Base-by-base conservation (phyloP, 2,329 filamentous ascomycete species). In the Peltaster fructicola region DNA sequence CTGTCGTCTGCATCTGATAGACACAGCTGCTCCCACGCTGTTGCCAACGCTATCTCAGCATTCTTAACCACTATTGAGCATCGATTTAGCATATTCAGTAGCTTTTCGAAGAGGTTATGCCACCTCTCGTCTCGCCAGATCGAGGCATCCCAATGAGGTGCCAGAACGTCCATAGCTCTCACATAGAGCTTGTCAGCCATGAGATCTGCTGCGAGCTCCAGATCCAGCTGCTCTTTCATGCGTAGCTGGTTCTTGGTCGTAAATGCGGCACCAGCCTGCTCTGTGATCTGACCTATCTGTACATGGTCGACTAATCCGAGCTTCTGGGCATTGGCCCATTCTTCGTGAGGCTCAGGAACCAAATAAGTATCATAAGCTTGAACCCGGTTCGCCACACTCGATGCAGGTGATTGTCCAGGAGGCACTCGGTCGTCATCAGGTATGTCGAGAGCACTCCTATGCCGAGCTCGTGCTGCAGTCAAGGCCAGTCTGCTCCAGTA, bases 111-210 rank as follows among this genome's bases (percentile, higher is more conserved):
- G 4, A 69, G 50, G 20, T 49, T 42, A 56, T 61, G 67, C 68
- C 68, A 73, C n/a, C 61, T 56, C 38, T 68, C 59, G 20, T 46
- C 47, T 22, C 69, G 60, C 68, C 68, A 73, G n/a, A 51, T 55
- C 41, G 64, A 58, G 7, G 43, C 53, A 19, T 59, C 41, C 68
- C 68, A 73, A 2, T 70, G 40, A 4, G 63, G 54, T 17, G 50
- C 49, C 11, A 73, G 49, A 3, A 63, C 47, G 13, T 54, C 43
- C 26, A 64, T 49, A 5, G 64, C 68, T 22, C 65, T 55, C 4
- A 48, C 40, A 47, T 62, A 68, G 14, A 52, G 53, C 10, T 53
- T 56, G 10, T 52, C 51, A 18, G 55, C 51, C 20, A 68, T 54
- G 15, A 68, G 46, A 32, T 68, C 64, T 30, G 59, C 56, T 2